Percentiles rank a stretch among this genome's conserved stretches.
Conservation (phyloP, 2,329 filamentous ascomycete species). For the Tolypocladium inflatum region DNA sequence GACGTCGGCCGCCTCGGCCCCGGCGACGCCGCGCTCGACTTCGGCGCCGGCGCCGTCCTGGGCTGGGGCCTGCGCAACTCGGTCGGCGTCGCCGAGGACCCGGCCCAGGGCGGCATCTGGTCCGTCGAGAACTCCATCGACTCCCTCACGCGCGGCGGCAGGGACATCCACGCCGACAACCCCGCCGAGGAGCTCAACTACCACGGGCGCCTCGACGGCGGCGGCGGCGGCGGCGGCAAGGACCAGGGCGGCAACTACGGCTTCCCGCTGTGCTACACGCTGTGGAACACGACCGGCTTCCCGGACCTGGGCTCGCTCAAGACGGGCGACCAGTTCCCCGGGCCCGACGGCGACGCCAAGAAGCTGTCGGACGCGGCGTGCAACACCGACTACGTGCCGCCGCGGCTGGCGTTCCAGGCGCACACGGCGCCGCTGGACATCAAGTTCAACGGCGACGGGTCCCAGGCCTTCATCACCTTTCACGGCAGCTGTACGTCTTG, state of each 20-base stretch:
- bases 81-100: constrained; percentile 60
- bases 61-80: constrained; percentile 68
- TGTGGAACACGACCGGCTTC: constrained; percentile 45
- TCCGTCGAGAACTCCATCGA: constrained; percentile 65
- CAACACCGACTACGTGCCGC: constrained; percentile 30
- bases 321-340: constrained; percentile 41
- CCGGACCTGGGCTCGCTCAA: constrained; percentile 30
- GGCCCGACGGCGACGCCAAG: constrained; percentile 17
- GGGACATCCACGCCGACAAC: constrained; percentile 59
- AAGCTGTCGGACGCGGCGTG: constrained; percentile 35
- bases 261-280: constrained; percentile 60
- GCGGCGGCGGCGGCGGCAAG: too few relatives aligned
- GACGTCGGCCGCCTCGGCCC: constrained; percentile 24
- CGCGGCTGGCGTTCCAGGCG: constrained; percentile 49
- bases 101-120: constrained; percentile 40
- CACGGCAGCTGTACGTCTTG: constrained; percentile 59
- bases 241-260: constrained; percentile 50
- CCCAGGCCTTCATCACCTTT: constrained; percentile 57
- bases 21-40: constrained; percentile 28
- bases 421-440: constrained; percentile 67
- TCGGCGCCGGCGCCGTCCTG: constrained; percentile 35
- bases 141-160: constrained; percentile 44
- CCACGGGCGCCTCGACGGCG: constrained; percentile 45
- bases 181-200: constrained; percentile 69
- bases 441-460: constrained; percentile 50